phyloP scores from a whole-genome alignment of 805 yeast species.

The Monosporozyma yasuniensis region DNA sequence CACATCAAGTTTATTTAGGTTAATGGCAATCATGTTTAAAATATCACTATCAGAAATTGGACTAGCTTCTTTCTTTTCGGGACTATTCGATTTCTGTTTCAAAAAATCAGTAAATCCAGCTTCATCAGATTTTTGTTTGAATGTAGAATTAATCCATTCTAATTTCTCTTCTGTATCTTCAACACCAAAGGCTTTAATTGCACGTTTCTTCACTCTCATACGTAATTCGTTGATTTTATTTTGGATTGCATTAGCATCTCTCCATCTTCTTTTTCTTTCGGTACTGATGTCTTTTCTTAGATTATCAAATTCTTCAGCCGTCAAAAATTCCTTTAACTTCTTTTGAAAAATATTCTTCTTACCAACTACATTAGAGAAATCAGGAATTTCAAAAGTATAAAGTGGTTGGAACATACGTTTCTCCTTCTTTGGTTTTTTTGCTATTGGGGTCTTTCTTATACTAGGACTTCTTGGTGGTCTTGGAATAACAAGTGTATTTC shows the following conservation, averaged over 20 bases:
- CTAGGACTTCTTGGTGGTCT: not conserved
- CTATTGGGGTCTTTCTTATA: not conserved
- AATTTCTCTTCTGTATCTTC: constrained; percentile 44
- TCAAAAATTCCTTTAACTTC: constrained; percentile 17
- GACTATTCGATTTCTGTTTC: constrained; percentile 4
- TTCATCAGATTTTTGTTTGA: constrained; percentile 40
- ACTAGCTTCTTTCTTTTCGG: constrained; percentile 7
- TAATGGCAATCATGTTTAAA: constrained; percentile 23
- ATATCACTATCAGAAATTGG: constrained; percentile 24
- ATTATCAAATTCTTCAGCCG: constrained; percentile 13
- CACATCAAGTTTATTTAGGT: constrained; percentile 20
- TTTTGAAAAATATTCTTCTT: constrained; percentile 17
- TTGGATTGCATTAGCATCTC: constrained; percentile 54
- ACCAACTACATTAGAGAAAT: constrained; percentile 11
- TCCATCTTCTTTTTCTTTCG: constrained; percentile 30
- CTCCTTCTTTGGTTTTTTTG: not conserved
- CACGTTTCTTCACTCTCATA: constrained; percentile 67
- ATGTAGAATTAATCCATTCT: constrained; percentile 71
- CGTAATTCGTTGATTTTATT: constrained; percentile 85
- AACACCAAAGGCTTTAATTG: constrained; percentile 56
- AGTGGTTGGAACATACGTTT: not conserved
- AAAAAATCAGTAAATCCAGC: constrained; percentile 3
- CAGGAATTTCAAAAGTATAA: constrained; percentile 16
- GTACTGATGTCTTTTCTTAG: constrained; percentile 24
- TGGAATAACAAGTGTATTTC: not conserved